Evolutionary conservation across 2,329 filamentous ascomycete species (phyloP).

Genomic region (Aurifilum marmelostoma): DNA sequence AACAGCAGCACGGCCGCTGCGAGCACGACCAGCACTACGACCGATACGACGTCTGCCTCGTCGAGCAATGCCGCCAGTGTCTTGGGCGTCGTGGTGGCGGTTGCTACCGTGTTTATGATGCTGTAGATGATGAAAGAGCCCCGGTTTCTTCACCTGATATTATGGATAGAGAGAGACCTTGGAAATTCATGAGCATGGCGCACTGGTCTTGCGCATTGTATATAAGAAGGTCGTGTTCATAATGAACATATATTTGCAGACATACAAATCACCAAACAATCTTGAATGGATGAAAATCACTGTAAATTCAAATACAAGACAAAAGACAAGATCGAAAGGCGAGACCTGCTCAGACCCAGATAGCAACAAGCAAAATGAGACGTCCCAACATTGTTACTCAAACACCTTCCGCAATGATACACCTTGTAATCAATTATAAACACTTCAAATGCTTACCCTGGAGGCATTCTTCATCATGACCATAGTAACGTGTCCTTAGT

Average conservation of each 20-base stretch:
- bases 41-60: slow-evolving; percentile 14
- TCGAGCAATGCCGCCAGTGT: slow-evolving; percentile 12
- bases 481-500: background rate
- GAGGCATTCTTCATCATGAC: too few species aligned
- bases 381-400: too few species aligned
- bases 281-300: background rate
- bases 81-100: slow-evolving; percentile 19
- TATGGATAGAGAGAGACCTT: background rate
- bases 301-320: too few species aligned
- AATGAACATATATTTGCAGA: background rate
- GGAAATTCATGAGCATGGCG: background rate
- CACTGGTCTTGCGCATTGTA: background rate
- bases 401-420: too few species aligned
- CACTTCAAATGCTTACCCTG: too few species aligned
- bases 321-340: background rate
- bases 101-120: slow-evolving; percentile 20
- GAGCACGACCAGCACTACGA: background rate
- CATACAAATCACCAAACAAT: background rate
- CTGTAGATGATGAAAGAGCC: too few species aligned
- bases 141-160: background rate
- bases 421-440: too few species aligned
- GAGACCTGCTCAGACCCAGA: background rate
- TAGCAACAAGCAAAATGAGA: background rate
- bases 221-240: background rate
- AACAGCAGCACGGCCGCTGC: slow-evolving; percentile 16